Conservation (phyloP, 2,329 filamentous ascomycete species). For the Dissoconium aciculare region DNA sequence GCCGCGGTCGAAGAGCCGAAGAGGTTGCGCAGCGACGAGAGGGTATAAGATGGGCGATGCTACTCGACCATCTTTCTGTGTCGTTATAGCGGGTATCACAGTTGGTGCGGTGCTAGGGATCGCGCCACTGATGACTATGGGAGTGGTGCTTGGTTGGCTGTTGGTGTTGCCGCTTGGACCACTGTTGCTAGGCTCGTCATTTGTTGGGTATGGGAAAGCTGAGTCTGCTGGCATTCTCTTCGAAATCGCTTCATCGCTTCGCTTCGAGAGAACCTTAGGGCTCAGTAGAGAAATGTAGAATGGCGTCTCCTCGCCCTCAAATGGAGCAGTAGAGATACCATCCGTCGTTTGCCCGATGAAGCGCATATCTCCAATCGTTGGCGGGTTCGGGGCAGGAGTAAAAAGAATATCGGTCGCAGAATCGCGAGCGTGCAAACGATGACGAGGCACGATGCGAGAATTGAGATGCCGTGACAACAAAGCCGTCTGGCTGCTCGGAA, state of each 20-base stretch:
- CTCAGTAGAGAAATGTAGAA: constrained; percentile 67
- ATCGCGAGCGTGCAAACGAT: background rate
- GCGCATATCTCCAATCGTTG: constrained; percentile 52
- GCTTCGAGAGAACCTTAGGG: constrained; percentile 20
- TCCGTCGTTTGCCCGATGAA: constrained; percentile 85
- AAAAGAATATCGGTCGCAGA: constrained; percentile 19
- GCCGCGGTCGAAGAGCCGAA: constrained; percentile 74
- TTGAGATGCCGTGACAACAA: no score
- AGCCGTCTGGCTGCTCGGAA: constrained; percentile 18
- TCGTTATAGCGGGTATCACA: constrained; percentile 47
- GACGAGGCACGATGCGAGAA: no score
- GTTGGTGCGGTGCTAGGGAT: constrained; percentile 21
- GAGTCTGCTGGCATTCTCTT: constrained; percentile 7
- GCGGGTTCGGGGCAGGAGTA: constrained; percentile 41
- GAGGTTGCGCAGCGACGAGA: constrained; percentile 52
- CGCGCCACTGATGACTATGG: constrained; percentile 25
- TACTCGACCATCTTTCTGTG: constrained; percentile 55
- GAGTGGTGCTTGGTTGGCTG: constrained; percentile 16
- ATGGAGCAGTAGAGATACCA: constrained; percentile 46
- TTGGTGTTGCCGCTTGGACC: constrained; percentile 15
- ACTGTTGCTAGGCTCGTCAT: constrained; percentile 25
- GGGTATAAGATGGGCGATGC: constrained; percentile 59
- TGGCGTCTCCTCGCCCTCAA: constrained; percentile 72
- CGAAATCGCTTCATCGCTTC: constrained; percentile 9
- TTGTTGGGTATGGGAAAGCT: constrained; percentile 16